Conservation (phyloP, 257 asterid species). For the Nicotiana attenuata region DNA sequence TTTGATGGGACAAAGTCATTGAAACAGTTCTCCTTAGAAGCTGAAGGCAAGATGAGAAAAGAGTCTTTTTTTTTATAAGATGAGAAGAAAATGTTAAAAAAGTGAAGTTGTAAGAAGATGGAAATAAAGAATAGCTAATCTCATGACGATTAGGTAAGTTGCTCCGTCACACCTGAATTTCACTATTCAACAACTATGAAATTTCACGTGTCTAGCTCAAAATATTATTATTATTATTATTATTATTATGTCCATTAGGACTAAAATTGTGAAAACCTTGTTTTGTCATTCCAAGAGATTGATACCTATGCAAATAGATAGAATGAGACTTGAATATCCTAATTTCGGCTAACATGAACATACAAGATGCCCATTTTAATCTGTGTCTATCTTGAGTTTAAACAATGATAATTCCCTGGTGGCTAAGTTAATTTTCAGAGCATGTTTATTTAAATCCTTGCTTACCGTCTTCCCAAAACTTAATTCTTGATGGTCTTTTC, state of each 20-base stretch:
- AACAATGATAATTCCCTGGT: background rate
- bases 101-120: background rate
- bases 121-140: background rate
- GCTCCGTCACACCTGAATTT: background rate
- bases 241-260: no score
- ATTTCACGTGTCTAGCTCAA: background rate
- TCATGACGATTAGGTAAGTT: background rate
- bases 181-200: background rate
- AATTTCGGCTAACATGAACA: background rate
- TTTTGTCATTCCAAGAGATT: background rate
- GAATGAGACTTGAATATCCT: background rate
- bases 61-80: background rate
- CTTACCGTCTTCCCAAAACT: background rate
- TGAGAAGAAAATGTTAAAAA: background rate
- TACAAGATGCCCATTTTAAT: background rate
- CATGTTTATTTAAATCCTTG: background rate
- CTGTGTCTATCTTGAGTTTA: background rate
- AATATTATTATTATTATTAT: background rate
- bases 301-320: background rate
- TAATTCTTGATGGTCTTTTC: background rate
- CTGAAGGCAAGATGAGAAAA: background rate
- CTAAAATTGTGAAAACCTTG: no score
- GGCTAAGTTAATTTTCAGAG: background rate
- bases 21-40: background rate
- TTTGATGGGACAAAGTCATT: background rate